These are phyloP conservation scores for Candolleomyces efflorescens DNA, from an alignment of 768 basidiomycete genomes.

Conservation along the genomic window DNA sequence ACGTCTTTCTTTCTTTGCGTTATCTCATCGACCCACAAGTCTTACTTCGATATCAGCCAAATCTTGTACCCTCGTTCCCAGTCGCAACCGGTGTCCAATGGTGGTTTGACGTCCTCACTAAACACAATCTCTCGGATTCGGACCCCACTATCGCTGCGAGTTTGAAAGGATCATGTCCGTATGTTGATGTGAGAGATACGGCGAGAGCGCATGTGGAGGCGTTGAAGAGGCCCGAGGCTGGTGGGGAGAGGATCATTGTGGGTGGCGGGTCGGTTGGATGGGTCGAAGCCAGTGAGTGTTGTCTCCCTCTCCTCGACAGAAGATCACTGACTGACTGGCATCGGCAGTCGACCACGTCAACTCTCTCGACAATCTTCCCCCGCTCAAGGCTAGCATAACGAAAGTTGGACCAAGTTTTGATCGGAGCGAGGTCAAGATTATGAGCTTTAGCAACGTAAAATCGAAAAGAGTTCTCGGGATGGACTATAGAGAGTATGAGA, in stretches of 20 bases:
- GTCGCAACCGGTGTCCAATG: not conserved
- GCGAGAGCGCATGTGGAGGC: constrained; percentile 50
- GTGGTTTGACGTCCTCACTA: constrained; percentile 3
- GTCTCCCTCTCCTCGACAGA: not conserved
- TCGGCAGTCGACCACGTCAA: not conserved
- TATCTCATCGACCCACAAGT: not conserved
- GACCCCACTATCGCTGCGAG: not conserved
- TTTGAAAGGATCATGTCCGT: not conserved
- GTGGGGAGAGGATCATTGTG: constrained; percentile 51
- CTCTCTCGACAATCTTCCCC: not conserved
- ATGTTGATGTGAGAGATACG: constrained; percentile 24
- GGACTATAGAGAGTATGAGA: not conserved
- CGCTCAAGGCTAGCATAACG: not conserved
- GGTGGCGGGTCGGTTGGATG: constrained; percentile 19
- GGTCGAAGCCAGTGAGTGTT: not conserved
- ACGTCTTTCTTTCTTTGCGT: not conserved
- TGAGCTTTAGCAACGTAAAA: not conserved
- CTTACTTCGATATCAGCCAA: not conserved
- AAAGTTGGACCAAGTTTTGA: not conserved
- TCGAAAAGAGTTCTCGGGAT: not conserved
- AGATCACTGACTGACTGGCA: not conserved
- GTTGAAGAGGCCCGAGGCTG: constrained; percentile 42
- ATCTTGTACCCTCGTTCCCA: not conserved
- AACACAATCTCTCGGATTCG: not conserved
- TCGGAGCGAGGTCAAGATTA: not conserved